Base-by-base conservation (phyloP, 768 basidiomycete species). In the Phylloporus rhodoxanthus region DNA sequence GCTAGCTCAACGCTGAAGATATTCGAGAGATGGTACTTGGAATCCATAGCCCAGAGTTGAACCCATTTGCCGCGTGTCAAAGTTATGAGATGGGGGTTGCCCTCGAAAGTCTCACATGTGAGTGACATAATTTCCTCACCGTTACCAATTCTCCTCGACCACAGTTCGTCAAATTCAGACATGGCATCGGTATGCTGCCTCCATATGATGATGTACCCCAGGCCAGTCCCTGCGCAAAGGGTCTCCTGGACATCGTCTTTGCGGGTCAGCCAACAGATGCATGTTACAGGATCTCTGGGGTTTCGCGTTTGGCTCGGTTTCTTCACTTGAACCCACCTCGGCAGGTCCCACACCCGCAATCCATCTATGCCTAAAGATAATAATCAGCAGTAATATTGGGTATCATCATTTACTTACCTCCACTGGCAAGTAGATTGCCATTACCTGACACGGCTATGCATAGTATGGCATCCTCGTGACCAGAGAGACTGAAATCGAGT, bases 81-180 rank as follows among this genome's bases (percentile, higher is more conserved):
- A 20, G 17, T 43, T 9, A 43, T 30, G 10, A 43, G 30, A 13
- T 11, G 17, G 21, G 26, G 9, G 5, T 29, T 17, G 11, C 28
- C 3, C 4, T 43, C 11, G 14, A 40, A 33, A 5, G 15, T 40
- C 4, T 40, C 11, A 15, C 14, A 14, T 7, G 21, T n/a, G 33
- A 43, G 23, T 54, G 32, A 54, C 53, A 54, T 54, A 14, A 54
- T 45, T 21, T 54, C 53, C 14, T 50, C 36, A 10, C 49, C 49
- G 26, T 21, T 47, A 15, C 53, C 15, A 5, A 51, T 28, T 9
- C 29, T 23, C 33, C 49, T 33, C 17, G 37, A 45, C 23, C 29
- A 23, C 5, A 33, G 41, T 13, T 45, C 9, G 4, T 50, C 44
- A 38, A 54, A 54, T 37, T 54, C 29, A 19, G 14, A 45, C 7